phyloP scores from a whole-genome alignment of 2,329 filamentous ascomycete genomes.

The Talaromyces sp. region DNA sequence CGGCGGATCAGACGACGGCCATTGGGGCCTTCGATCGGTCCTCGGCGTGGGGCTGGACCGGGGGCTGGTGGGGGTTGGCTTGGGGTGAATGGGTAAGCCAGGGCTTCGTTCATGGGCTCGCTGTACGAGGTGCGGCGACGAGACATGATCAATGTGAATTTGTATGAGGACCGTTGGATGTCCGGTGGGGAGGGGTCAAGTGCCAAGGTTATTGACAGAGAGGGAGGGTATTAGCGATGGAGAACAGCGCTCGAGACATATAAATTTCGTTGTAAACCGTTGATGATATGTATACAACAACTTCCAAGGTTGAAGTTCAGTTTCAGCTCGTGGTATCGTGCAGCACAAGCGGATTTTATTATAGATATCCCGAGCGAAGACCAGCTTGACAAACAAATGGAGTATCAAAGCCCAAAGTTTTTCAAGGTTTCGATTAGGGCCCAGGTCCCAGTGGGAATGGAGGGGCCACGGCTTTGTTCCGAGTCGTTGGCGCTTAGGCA shows the following conservation, averaged over 20 bases:
- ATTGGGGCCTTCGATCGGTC: constrained; percentile 45
- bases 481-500: constrained; percentile 13
- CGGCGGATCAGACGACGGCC: constrained; percentile 43
- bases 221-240: constrained; percentile 11
- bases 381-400: background rate
- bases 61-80: constrained; percentile 19
- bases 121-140: constrained; percentile 7
- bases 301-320: no score
- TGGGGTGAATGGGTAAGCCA: constrained; percentile 38
- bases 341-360: no score
- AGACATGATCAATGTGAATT: constrained; percentile 5
- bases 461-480: constrained; percentile 11
- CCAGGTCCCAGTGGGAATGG: constrained; percentile 5
- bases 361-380: constrained; percentile 6
- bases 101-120: constrained; percentile 34
- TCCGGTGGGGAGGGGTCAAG: no score
- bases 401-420: background rate
- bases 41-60: constrained; percentile 33
- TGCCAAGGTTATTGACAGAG: no score
- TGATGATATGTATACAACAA: no score
- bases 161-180: no score
- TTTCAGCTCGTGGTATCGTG: no score
- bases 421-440: background rate
- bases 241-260: constrained; percentile 20
- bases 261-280: constrained; percentile 20